phyloP scores from a whole-genome alignment of 306 rosid genomes.

The Inga leiocalycina region DNA sequence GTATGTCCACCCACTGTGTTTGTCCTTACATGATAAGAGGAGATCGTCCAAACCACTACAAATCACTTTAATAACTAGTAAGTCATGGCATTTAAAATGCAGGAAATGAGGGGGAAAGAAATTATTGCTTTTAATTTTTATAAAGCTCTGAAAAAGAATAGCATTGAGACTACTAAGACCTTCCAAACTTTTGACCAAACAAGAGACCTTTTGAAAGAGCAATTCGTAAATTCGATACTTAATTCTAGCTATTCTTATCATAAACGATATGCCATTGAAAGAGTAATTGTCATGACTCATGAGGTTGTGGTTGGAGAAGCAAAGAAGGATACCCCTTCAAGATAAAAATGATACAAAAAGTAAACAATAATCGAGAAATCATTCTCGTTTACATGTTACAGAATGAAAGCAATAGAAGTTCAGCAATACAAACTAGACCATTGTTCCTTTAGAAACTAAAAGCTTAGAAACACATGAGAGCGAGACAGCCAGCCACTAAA shows the following conservation, averaged over 20 bases:
- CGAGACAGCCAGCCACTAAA: no score
- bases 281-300: no score
- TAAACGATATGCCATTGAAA: no score
- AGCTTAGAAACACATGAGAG: no score
- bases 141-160: slow-evolving; percentile 2
- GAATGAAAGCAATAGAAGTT: no score
- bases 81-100: background rate
- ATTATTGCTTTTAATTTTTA: background rate
- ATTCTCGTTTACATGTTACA: no score
- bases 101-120: background rate
- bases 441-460: no score
- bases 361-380: background rate
- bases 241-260: background rate
- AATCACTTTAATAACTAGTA: slow-evolving; percentile 8
- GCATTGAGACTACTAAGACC: background rate
- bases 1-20: slow-evolving; percentile 40
- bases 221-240: background rate
- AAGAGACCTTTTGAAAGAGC: background rate
- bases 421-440: no score
- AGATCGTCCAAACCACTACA: slow-evolving; percentile 16
- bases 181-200: background rate
- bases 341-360: no score
- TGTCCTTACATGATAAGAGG: slow-evolving; percentile 44
- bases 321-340: background rate
- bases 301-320: background rate